Evolutionary conservation across 192 early-diverging fungal genomes (phyloP), one percentile per base, ranked within the genome.

Genomic region (Coemansia sp.): DNA sequence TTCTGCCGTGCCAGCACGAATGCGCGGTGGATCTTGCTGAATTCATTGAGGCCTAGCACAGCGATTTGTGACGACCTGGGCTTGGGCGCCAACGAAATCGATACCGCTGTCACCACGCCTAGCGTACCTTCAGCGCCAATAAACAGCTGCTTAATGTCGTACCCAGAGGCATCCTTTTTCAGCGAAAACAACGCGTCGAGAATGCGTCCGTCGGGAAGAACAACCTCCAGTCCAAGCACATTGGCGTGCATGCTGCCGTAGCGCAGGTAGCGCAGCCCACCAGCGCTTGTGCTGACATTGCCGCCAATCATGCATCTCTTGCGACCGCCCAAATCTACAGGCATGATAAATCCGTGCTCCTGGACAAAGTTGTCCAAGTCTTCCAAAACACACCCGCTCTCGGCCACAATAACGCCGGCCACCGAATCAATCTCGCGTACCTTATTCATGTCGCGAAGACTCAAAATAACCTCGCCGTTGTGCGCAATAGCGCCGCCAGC

Each of bases 131-230:
- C 97, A 26, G 93, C 87, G 10, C 97, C 97, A 59, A 99, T 97
- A 70, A 99, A 97, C n/a, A 99, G 83, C 75, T 99, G 97, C 83
- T 99, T 99, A 50, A 99, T 64, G 67, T 99, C 95, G 62, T 92
- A 96, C 11, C 95, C 97, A 29, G 97, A 97, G 43, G 96, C 95
- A 65, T 99, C 97, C 74, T 99, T 99, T 41, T 96, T 87, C 56
- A 98, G 75, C n/a, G 86, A 89, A 12, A 87, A 89, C 58, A 94
- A 77, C 35, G 90, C 88, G 50, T 93, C 85, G 26, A 99, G 82
- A 12, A 99, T 82, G 0, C 87, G 91, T 0, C 97, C 97, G 62
- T 98, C 94, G 5, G 97, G 87, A 41, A 97, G 79, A 0, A 97
- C 97, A 6, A 90, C 93, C 82, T 99, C 97, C 54, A 99, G 71